A percentile compares a stretch with the other conserved stretches of the same genome.
These are phyloP conservation scores for Bonnemaisonia californica DNA, from an alignment of 31 red algal genomes.

Conservation along the genomic window DNA sequence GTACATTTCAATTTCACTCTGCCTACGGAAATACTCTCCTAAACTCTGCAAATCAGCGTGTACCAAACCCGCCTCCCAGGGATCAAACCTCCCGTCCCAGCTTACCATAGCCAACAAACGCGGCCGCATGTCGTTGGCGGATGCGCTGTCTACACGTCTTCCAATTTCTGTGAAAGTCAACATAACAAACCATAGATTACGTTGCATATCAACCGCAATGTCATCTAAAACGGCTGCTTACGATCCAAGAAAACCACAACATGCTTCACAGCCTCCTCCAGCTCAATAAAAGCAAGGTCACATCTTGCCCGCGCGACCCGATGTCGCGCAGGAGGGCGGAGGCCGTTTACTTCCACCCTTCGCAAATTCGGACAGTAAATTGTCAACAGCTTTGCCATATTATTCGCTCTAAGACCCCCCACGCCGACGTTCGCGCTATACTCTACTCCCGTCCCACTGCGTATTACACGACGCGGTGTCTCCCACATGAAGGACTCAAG, in stretches of 20 bases:
- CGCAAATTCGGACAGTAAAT: conserved; percentile 5
- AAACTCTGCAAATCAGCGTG: no score
- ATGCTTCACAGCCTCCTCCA: conserved; percentile 26
- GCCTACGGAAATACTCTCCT: no score
- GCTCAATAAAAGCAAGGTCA: conserved; percentile 34
- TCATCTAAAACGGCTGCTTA: conserved; percentile 2
- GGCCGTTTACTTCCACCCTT: conserved; percentile 27
- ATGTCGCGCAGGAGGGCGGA: conserved; percentile 13
- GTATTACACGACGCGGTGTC: background rate
- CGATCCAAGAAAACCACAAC: conserved; percentile 18
- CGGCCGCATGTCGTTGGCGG: no score
- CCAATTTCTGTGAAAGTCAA: no score
- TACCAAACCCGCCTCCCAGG: no score
- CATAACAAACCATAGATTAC: no score
- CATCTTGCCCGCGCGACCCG: conserved; percentile 19
- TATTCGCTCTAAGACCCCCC: background rate
- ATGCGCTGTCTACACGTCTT: no score
- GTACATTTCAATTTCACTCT: no score
- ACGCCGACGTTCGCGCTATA: background rate
- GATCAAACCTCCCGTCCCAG: no score
- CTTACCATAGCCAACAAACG: no score
- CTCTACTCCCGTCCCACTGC: background rate
- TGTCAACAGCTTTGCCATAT: background rate
- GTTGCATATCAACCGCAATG: no score
- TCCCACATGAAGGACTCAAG: conserved; percentile 23